Percentiles rank a stretch among this genome's conserved stretches.
Evolutionary conservation across 306 rosid genomes (phyloP).

Genomic region (Cyamopsis tetragonoloba): DNA sequence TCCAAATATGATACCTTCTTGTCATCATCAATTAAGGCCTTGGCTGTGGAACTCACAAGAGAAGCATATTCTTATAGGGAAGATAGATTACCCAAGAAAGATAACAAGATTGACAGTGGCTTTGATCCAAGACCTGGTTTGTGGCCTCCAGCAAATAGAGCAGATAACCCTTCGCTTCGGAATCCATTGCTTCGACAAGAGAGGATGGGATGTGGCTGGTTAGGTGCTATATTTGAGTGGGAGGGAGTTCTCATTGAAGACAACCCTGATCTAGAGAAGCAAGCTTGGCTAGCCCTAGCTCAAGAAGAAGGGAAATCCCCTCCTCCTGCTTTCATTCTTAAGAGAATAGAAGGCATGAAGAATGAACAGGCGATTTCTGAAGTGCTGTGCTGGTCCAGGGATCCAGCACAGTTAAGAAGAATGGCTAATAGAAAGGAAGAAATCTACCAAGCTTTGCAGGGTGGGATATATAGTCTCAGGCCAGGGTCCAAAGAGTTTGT

Average conservation of each 20-base stretch:
- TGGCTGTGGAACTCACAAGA: slow-evolving; percentile 71
- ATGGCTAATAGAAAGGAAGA: slow-evolving; percentile 84
- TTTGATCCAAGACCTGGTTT: slow-evolving; percentile 62
- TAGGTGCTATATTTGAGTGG: slow-evolving; percentile 96
- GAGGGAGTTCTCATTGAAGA: slow-evolving; percentile 90
- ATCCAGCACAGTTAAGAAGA: slow-evolving; percentile 62
- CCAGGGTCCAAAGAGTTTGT: slow-evolving; percentile 89
- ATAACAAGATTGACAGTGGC: slow-evolving; percentile 50
- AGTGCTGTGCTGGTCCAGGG: slow-evolving; percentile 98
- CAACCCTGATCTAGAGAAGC: slow-evolving; percentile 75
- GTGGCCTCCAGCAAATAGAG: slow-evolving; percentile 89
- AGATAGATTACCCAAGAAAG: slow-evolving; percentile 57
- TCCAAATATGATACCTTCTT: slow-evolving; percentile 26
- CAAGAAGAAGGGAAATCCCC: slow-evolving; percentile 88
- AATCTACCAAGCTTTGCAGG: slow-evolving; percentile 77
- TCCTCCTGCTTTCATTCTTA: slow-evolving; percentile 69
- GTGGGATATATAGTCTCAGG: slow-evolving; percentile 68
- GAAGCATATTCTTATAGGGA: slow-evolving; percentile 70
- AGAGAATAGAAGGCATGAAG: slow-evolving; percentile 94
- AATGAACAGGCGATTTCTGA: slow-evolving; percentile 89
- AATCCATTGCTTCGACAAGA: slow-evolving; percentile 93
- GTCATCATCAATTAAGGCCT: slow-evolving; percentile 52
- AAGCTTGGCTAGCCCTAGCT: slow-evolving; percentile 76
- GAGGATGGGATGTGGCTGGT: slow-evolving; percentile 97
- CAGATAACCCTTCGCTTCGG: slow-evolving; percentile 68